Conservation (phyloP, 2,329 filamentous ascomycete genomes). For the Magnaporthiopsis poae region DNA sequence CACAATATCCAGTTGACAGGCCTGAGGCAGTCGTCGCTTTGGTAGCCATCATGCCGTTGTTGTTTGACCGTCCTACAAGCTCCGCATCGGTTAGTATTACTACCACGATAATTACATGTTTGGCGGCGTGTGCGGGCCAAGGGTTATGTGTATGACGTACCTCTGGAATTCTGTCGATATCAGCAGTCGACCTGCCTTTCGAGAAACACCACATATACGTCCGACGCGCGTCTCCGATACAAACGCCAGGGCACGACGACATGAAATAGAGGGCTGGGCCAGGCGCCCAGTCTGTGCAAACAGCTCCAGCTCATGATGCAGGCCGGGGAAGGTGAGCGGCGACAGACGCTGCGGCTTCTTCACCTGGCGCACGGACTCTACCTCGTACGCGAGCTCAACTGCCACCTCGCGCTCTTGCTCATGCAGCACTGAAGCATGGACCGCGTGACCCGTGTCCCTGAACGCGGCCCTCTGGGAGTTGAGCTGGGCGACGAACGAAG, state of each 20-base stretch:
- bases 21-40: constrained; percentile 21
- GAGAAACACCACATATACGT: constrained; percentile 21
- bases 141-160: constrained; percentile 25
- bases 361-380: constrained; percentile 46
- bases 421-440: constrained; percentile 42
- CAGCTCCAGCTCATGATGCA: constrained; percentile 35
- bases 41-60: constrained; percentile 19
- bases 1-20: constrained; percentile 55
- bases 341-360: constrained; percentile 32
- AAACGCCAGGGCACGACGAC: constrained; percentile 31
- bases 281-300: constrained; percentile 38
- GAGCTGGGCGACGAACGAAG: constrained; percentile 23
- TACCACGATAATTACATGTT: neutral
- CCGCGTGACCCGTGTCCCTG: constrained; percentile 29
- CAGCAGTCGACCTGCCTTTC: constrained; percentile 20
- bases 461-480: constrained; percentile 20
- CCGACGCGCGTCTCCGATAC: constrained; percentile 27
- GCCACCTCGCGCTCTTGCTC: constrained; percentile 45
- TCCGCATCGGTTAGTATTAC: neutral
- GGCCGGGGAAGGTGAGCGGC: constrained; percentile 31
- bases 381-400: constrained; percentile 48
- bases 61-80: constrained; percentile 12
- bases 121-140: neutral
- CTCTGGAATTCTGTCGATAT: constrained; percentile 37
- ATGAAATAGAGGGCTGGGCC: constrained; percentile 25